Evolutionary conservation across 2,329 filamentous ascomycete genomes (phyloP).

Genomic region (Akanthomyces uredinophilus): DNA sequence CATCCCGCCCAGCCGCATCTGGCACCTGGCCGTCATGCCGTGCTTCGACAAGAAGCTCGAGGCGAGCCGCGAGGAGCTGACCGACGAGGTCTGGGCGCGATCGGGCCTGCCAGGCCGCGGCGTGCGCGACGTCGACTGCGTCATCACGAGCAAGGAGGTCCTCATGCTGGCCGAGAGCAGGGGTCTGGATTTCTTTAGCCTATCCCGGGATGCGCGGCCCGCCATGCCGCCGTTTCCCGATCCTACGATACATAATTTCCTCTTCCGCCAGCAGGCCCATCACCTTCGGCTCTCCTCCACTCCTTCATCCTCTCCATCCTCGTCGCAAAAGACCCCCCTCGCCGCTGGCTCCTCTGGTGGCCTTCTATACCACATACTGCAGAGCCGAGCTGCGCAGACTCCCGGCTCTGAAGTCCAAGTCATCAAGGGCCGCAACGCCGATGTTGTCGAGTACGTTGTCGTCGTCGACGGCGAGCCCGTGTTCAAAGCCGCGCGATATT

Average conservation of each 20-base stretch:
- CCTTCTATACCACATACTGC: constrained; percentile 79
- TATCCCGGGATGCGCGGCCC: constrained; percentile 54
- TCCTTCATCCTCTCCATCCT: constrained; percentile 17
- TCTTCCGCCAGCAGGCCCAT: constrained; percentile 57
- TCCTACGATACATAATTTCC: constrained; percentile 60
- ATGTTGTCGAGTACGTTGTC: constrained; percentile 82
- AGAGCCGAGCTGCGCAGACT: constrained; percentile 64
- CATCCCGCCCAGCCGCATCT: constrained; percentile 74
- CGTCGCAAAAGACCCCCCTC: constrained; percentile 38
- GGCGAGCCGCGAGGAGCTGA: constrained; percentile 88
- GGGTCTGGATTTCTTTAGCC: constrained; percentile 66
- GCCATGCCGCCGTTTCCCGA: constrained; percentile 66
- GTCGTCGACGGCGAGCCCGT: constrained; percentile 52
- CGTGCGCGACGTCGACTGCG: constrained; percentile 89
- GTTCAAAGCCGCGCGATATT: constrained; percentile 83
- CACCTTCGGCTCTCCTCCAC: background rate
- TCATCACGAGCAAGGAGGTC: constrained; percentile 93
- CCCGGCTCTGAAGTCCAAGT: constrained; percentile 68
- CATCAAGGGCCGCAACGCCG: constrained; percentile 76
- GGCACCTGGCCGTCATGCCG: constrained; percentile 95
- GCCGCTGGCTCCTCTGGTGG: constrained; percentile 80
- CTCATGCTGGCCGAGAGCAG: constrained; percentile 82
- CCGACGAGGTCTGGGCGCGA: constrained; percentile 66
- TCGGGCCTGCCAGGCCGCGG: constrained; percentile 45
- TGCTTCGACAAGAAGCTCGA: constrained; percentile 99